These are phyloP conservation scores for Bolboschoenoplectus hybrid DNA, from an alignment of 202 grass and related monocot genomes.

Conservation along the genomic window DNA sequence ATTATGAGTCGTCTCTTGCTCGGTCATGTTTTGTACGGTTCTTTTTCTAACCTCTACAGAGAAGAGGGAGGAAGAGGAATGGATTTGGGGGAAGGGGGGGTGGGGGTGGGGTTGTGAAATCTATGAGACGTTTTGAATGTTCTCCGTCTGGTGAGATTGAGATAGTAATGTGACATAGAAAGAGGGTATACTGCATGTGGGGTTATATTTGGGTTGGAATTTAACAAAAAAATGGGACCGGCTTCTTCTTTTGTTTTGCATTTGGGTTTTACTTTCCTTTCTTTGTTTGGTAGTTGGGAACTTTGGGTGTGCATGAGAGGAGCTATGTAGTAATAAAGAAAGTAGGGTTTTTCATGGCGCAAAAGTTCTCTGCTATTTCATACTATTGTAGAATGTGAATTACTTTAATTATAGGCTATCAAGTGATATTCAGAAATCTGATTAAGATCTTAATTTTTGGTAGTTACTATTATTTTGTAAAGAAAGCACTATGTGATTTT, in stretches of 20 bases:
- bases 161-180: slow-evolving; percentile 22
- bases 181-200: slow-evolving; percentile 27
- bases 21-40: slow-evolving; percentile 51
- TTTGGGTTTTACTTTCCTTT: slow-evolving; percentile 16
- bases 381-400: background rate
- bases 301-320: background rate
- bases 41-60: background rate
- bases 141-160: slow-evolving; percentile 52
- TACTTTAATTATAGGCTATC: background rate
- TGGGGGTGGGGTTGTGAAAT: background rate
- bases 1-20: slow-evolving; percentile 54
- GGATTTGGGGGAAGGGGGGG: background rate
- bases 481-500: background rate
- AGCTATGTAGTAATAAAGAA: slow-evolving; percentile 2
- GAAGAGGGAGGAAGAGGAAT: background rate
- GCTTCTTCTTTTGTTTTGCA: slow-evolving; percentile 26
- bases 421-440: background rate
- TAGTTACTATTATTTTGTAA: background rate
- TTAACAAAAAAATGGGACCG: slow-evolving; percentile 27
- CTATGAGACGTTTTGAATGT: slow-evolving; percentile 48
- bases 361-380: slow-evolving; percentile 6
- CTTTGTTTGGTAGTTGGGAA: slow-evolving; percentile 31
- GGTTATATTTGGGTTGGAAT: slow-evolving; percentile 27
- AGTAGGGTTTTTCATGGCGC: slow-evolving; percentile 15
- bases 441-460: background rate